Conservation (phyloP, 23 red algal genomes). For the Rhodosorus marinus region DNA sequence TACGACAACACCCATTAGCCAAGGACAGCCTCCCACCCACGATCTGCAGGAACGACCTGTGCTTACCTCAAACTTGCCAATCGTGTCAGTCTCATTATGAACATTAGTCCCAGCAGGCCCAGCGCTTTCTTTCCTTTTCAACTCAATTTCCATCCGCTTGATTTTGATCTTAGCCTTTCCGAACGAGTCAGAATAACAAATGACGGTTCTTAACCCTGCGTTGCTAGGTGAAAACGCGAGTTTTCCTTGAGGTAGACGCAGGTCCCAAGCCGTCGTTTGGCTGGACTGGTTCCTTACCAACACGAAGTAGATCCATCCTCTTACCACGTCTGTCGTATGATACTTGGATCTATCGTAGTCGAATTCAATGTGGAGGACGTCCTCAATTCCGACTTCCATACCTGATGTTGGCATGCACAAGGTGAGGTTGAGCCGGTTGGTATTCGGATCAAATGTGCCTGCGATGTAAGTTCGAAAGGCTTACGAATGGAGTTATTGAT, state of each 20-base stretch:
- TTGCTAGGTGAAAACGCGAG: no score
- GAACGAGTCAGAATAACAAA: no score
- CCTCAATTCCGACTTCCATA: constrained; percentile 96
- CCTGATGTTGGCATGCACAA: constrained; percentile 26
- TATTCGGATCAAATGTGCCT: background rate
- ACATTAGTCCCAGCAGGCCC: constrained; percentile 53
- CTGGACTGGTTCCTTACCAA: no score
- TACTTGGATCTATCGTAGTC: constrained; percentile 68
- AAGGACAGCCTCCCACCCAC: background rate
- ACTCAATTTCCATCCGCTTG: constrained; percentile 94
- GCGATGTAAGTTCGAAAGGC: no score
- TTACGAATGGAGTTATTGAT: no score
- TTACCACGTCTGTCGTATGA: constrained; percentile 65
- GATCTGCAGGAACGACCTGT: background rate
- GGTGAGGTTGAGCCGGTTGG: background rate
- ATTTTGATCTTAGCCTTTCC: no score
- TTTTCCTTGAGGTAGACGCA: no score
- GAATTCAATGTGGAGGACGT: constrained; percentile 92
- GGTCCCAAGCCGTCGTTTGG: no score
- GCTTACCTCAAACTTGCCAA: constrained; percentile 86
- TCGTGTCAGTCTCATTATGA: constrained; percentile 66
- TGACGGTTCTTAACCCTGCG: background rate
- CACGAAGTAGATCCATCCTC: constrained; percentile 84
- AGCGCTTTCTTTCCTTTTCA: constrained; percentile 61
- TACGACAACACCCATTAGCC: background rate